Evolutionary conservation across 305 asterid species (phyloP).

Genomic region (Solanum aculeatissimum): DNA sequence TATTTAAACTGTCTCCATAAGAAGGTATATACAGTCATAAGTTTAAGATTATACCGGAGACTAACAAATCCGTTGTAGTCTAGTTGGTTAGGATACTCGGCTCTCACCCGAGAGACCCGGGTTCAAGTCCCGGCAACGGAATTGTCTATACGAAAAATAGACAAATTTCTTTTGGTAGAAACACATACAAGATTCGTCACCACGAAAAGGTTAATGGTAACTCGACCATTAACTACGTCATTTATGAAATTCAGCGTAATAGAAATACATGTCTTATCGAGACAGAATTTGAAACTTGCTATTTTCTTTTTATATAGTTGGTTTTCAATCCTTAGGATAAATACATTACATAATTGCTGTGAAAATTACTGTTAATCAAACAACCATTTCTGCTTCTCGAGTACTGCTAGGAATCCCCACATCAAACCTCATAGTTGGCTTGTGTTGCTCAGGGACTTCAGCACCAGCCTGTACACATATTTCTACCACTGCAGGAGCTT

Average conservation of each 20-base stretch:
- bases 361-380: slow-evolving; percentile 18
- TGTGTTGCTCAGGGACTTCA: slow-evolving; percentile 70
- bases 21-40: too few relatives aligned
- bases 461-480: slow-evolving; percentile 83
- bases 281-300: not conserved
- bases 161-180: not conserved
- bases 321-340: not conserved
- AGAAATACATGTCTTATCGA: not conserved
- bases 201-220: not conserved
- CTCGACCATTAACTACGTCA: not conserved
- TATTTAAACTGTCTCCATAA: too few relatives aligned
- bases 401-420: slow-evolving; percentile 68
- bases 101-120: slow-evolving; percentile 41
- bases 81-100: slow-evolving; percentile 44
- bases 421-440: slow-evolving; percentile 88
- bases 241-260: not conserved
- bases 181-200: not conserved
- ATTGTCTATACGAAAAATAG: not conserved
- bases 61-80: slow-evolving; percentile 29
- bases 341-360: not conserved
- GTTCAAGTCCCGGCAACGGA: slow-evolving; percentile 39
- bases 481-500: slow-evolving; percentile 90
- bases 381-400: slow-evolving; percentile 93
- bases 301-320: not conserved
- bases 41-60: too few relatives aligned